These are phyloP conservation scores for Arachis stenosperma DNA, from an alignment of 306 rosid genomes.

Conservation along the genomic window DNA sequence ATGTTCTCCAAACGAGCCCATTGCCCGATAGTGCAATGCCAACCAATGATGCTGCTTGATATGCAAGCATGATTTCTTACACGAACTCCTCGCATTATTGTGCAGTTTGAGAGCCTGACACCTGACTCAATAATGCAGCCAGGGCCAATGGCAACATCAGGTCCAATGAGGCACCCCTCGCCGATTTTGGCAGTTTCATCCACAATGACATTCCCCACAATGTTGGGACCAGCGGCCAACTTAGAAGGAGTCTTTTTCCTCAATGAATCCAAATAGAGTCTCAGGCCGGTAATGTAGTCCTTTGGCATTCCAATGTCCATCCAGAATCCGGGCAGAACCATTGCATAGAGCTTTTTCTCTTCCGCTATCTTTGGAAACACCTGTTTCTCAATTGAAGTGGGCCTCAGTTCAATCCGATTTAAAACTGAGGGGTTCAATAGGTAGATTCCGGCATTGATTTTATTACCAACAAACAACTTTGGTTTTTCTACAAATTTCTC, in stretches of 20 bases:
- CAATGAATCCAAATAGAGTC: constrained; percentile 81
- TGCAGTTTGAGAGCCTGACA: constrained; percentile 93
- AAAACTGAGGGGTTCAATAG: constrained; percentile 85
- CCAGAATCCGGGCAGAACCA: constrained; percentile 99
- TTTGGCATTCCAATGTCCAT: constrained; percentile 99
- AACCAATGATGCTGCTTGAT: constrained; percentile 91
- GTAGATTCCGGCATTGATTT: constrained; percentile 98
- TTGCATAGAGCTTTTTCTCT: constrained; percentile 80
- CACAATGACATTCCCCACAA: constrained; percentile 91
- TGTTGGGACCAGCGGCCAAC: constrained; percentile 74
- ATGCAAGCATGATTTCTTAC: constrained; percentile 88
- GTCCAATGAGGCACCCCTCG: constrained; percentile 97
- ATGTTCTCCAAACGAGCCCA: constrained; percentile 99
- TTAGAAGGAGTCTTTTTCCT: constrained; percentile 74
- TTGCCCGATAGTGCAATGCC: constrained; percentile 97
- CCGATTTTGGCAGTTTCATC: constrained; percentile 89
- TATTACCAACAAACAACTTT: constrained; percentile 94
- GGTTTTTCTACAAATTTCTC: constrained; percentile 97
- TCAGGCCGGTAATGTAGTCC: constrained; percentile 88
- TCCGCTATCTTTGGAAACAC: constrained; percentile 91
- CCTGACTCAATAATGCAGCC: constrained; percentile 89
- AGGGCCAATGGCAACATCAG: constrained; percentile 98
- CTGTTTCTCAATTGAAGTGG: constrained; percentile 98
- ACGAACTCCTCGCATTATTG: constrained; percentile 90
- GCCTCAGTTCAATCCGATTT: constrained; percentile 84